Conservation (phyloP, 2,329 filamentous ascomycete genomes). For the Trichoderma sp. region DNA sequence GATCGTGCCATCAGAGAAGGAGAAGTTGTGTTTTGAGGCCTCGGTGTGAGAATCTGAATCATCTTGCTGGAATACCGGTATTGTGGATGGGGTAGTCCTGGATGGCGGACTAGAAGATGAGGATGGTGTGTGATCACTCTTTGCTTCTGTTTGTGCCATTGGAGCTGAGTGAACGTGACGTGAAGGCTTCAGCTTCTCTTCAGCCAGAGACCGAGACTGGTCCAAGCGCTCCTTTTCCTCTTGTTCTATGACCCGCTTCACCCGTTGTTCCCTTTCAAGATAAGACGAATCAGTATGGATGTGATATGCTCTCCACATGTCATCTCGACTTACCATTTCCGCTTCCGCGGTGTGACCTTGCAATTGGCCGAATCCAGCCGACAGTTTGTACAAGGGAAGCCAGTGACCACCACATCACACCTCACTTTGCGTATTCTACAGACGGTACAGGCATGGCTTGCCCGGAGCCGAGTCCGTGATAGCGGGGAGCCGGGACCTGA, state of each 20-base stretch:
- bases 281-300: background rate
- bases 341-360: slow-evolving; percentile 5
- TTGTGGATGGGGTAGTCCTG: background rate
- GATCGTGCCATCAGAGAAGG: background rate
- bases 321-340: background rate
- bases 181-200: background rate
- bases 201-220: background rate
- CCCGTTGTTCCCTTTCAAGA: slow-evolving; percentile 10
- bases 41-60: background rate
- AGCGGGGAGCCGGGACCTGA: background rate
- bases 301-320: background rate
- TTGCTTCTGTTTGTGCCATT: background rate
- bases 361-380: slow-evolving; percentile 21
- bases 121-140: background rate
- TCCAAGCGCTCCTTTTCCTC: background rate
- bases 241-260: slow-evolving; percentile 11
- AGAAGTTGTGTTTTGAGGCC: background rate
- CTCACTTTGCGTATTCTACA: slow-evolving; percentile 23
- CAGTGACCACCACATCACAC: slow-evolving; percentile 23
- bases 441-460: slow-evolving; percentile 13
- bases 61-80: background rate
- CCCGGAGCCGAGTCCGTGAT: slow-evolving; percentile 5
- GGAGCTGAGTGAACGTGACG: background rate
- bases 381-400: slow-evolving; percentile 25
- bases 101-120: background rate